Base-by-base conservation (phyloP, 1,284 basidiomycete species). In the Cryptococcus sp. region DNA sequence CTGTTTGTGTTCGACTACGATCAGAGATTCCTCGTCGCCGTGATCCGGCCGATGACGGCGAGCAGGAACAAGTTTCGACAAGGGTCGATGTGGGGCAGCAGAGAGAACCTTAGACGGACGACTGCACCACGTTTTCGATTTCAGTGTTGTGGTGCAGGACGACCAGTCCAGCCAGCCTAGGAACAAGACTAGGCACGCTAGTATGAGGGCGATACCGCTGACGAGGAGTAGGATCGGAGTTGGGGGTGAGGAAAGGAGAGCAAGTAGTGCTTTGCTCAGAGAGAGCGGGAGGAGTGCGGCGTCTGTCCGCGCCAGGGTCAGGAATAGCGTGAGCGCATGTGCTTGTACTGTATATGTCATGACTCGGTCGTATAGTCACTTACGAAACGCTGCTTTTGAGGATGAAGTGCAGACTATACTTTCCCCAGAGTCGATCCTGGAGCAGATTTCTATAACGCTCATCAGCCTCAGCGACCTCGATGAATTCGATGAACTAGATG, bases 151-250 rank as follows among this genome's bases (percentile, higher is more conserved):
- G 20, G 30, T 17, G 20, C 8, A 55, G 20, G 23, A 45, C 11
- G n/a, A 19, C 57, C 57, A 58, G 10, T 41, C 25, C 3, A 58
- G 40, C 35, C 55, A 39, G 16, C 53, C 46, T 11, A 41, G 10
- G 8, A 60, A 2, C 20, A 57, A 55, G 8, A 60, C 20, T 3
- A 60, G 25, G 3, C 48, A 54, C 30, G 60, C 43, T 13, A 63
- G 25, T 40, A 63, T 19, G 7, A 50, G 25, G n/a, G 43, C n/a
- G n/a, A 56, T 57, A n/a, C 53, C 62, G 17, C 55, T 57, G 16
- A 60, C 51, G 0, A 63, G 38, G 30, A 66, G 41, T 16, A 63
- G 56, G 23, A 63, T 58, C 5, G 61, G 64, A 5, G 49, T 47
- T 6, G 47, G 40, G 0, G 64, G 62, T 10, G 57, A 52, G 3